phyloP scores from a whole-genome alignment of 345 rosid species.

The Salix purpurea region DNA sequence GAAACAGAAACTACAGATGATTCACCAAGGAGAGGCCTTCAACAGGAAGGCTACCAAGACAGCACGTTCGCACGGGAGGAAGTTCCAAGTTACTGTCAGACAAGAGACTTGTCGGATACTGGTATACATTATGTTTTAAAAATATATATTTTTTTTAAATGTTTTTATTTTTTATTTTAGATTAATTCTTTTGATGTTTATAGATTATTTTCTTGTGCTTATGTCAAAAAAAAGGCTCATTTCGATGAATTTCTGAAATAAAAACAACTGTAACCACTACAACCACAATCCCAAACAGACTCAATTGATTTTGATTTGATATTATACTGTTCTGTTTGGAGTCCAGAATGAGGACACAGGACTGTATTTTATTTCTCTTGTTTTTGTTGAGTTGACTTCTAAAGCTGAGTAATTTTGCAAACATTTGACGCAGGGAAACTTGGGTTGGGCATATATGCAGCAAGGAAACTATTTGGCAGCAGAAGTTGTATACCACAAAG shows the following conservation, averaged over 20 bases:
- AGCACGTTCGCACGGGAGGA: slow-evolving; percentile 92
- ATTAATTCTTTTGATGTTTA: too few relatives aligned
- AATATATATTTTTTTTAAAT: too few relatives aligned
- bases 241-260: neutral
- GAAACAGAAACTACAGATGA: slow-evolving; percentile 75
- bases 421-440: slow-evolving; percentile 60
- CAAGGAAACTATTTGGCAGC: slow-evolving; percentile 72
- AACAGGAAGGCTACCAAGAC: slow-evolving; percentile 91
- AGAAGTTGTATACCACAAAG: slow-evolving; percentile 78
- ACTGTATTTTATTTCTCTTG: neutral
- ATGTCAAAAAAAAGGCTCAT: too few relatives aligned
- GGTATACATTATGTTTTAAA: slow-evolving; percentile 30
- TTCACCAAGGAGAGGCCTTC: slow-evolving; percentile 81
- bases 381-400: too few relatives aligned
- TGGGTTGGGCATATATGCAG: slow-evolving; percentile 99
- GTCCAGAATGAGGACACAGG: too few relatives aligned
- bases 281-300: too few relatives aligned
- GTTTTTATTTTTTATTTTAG: too few relatives aligned
- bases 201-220: too few relatives aligned
- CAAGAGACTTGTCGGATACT: slow-evolving; percentile 83
- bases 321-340: neutral
- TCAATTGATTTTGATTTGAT: neutral
- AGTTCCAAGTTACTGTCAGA: slow-evolving; percentile 84
- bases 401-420: neutral
- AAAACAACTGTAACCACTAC: too few relatives aligned